These are phyloP conservation scores for Westerdykella ornata DNA, from an alignment of 2,329 filamentous ascomycete genomes.

Conservation along the genomic window DNA sequence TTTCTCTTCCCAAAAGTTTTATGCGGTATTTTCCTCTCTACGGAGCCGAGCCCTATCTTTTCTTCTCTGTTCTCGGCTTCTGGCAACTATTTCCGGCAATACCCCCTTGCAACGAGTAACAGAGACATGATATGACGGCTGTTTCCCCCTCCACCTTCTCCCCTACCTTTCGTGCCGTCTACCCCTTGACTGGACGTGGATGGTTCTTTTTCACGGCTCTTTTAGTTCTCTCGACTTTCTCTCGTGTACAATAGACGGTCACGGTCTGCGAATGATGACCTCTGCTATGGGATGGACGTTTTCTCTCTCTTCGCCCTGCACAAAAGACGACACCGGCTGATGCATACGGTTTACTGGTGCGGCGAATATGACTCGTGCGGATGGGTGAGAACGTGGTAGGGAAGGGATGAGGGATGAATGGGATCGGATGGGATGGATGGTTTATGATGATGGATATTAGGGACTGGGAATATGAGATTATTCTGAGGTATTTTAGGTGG, in stretches of 20 bases:
- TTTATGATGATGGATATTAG: no score
- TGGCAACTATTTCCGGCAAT: conserved; percentile 1
- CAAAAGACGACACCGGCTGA: no score
- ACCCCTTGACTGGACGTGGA: conserved; percentile 30
- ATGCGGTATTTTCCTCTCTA: conserved; percentile 17
- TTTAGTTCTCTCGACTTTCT: conserved; percentile 5
- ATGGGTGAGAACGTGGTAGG: no score
- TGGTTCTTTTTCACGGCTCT: conserved; percentile 3
- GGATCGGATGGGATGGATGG: no score
- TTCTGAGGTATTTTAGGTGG: no score
- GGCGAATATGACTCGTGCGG: no score
- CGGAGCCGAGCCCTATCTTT: conserved; percentile 3
- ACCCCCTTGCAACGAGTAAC: background rate
- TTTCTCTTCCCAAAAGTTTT: conserved; percentile 26
- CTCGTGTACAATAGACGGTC: conserved; percentile 32
- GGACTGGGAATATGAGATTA: no score
- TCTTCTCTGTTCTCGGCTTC: conserved; percentile 2
- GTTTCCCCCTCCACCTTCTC: conserved; percentile 8
- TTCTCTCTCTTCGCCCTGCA: no score
- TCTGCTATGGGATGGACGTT: no score
- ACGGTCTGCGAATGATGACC: conserved; percentile 16
- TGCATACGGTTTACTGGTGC: no score
- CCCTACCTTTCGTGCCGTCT: conserved; percentile 11
- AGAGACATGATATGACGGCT: conserved; percentile 11
- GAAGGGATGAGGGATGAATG: no score